phyloP scores from a whole-genome alignment of 805 yeast species.

The Suhomyces sp. region DNA sequence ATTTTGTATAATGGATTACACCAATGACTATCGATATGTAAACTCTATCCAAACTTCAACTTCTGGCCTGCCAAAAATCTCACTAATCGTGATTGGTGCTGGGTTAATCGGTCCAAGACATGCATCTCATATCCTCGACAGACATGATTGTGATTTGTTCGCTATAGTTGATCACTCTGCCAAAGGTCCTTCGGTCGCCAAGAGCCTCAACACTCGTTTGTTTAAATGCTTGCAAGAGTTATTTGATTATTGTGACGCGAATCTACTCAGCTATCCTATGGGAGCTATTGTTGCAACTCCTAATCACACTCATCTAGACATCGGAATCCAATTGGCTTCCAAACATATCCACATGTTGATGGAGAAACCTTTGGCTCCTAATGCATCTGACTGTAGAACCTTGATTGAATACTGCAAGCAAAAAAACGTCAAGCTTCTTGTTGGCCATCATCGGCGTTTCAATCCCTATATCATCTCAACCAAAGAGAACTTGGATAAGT shows the following conservation, averaged over 20 bases:
- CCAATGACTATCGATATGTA: background rate
- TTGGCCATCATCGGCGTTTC: slow-evolving; percentile 42
- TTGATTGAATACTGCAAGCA: slow-evolving; percentile 21
- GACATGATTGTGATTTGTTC: slow-evolving; percentile 26
- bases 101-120: slow-evolving; percentile 44
- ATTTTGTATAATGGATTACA: background rate
- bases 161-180: slow-evolving; percentile 36
- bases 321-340: slow-evolving; percentile 30
- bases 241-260: slow-evolving; percentile 21
- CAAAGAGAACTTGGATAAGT: slow-evolving; percentile 23
- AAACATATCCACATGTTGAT: slow-evolving; percentile 33
- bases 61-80: slow-evolving; percentile 8
- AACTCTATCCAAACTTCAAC: background rate
- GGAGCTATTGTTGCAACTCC: slow-evolving; percentile 43
- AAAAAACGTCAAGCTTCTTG: slow-evolving; percentile 27
- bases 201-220: slow-evolving; percentile 20
- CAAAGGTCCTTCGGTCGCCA: slow-evolving; percentile 31
- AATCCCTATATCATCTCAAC: slow-evolving; percentile 38
- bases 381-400: slow-evolving; percentile 29
- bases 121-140: slow-evolving; percentile 29
- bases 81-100: slow-evolving; percentile 35
- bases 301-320: slow-evolving; percentile 34
- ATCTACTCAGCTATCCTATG: slow-evolving; percentile 23
- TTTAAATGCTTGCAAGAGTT: slow-evolving; percentile 26
- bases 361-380: slow-evolving; percentile 37